These are phyloP conservation scores for Alternaria sp. DNA, from an alignment of 2,329 filamentous ascomycete species.

Conservation along the genomic window DNA sequence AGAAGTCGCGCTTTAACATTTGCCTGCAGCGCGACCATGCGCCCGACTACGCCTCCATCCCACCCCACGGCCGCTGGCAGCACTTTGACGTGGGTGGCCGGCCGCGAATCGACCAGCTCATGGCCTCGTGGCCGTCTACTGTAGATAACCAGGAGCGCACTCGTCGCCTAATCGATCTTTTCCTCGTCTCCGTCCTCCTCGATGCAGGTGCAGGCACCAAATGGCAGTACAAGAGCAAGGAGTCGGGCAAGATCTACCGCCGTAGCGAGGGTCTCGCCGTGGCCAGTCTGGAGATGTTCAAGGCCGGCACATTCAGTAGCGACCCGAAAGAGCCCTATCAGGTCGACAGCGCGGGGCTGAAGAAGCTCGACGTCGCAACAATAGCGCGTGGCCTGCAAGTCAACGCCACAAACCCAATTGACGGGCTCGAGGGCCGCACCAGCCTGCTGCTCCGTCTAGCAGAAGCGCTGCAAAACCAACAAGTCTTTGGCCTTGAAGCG, in stretches of 20 bases:
- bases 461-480: constrained; percentile 77
- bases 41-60: constrained; percentile 75
- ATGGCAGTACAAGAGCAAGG: constrained; percentile 92
- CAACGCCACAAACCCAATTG: constrained; percentile 78
- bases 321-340: constrained; percentile 82
- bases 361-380: constrained; percentile 74
- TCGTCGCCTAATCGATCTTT: constrained; percentile 78
- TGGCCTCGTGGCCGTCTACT: constrained; percentile 72
- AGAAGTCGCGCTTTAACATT: constrained; percentile 9
- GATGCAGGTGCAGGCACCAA: constrained; percentile 88
- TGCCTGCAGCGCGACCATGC: constrained; percentile 70
- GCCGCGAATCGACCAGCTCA: constrained; percentile 74
- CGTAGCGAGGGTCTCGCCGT: constrained; percentile 89
- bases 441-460: constrained; percentile 78
- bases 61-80: constrained; percentile 82
- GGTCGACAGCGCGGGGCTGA: constrained; percentile 84
- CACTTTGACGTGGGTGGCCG: constrained; percentile 83
- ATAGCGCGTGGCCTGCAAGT: constrained; percentile 88
- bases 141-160: constrained; percentile 78
- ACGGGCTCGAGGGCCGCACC: constrained; percentile 84
- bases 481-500: constrained; percentile 84
- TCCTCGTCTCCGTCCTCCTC: constrained; percentile 80
- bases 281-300: constrained; percentile 89
- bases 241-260: constrained; percentile 81
- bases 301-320: constrained; percentile 86